Evolutionary conservation across 352 stramenopile species (phyloP), one percentile per base, ranked within the genome.

Genomic region (Saprolegnia diclina): DNA sequence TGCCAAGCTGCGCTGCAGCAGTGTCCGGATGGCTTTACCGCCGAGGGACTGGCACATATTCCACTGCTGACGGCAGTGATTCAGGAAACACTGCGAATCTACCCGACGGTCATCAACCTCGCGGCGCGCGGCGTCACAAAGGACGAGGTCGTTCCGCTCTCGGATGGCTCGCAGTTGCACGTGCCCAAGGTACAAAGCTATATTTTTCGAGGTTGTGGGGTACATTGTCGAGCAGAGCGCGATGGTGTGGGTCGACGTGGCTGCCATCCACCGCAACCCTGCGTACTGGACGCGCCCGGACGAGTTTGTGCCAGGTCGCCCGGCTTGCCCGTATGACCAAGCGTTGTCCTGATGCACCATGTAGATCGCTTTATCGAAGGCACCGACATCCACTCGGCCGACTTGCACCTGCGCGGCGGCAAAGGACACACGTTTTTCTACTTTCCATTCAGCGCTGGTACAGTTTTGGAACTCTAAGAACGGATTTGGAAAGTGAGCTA

Each of bases 281-380:
- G 64, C 73, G 6, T 82, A 83, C 61, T 86, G 77, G 77, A 73
- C 76, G 29, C 67, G 79, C n/a, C 74, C 77, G 5, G 70, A 82
- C 55, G 56, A 62, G 22, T 87, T 87, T 63, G 66, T 66, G 71
- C 79, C 79, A 1, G 52, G 52, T 59, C 4, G 11, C 24, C 4
- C n/a, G 2, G 13, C 18, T 4, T 11, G 42, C 52, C 11, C 52
- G 3, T 59, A 3, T 1, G 4, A 59, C 24, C 13, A 35, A 35
- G 29, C 5, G 29, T 2, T 35, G 29, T 35, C 29, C 1, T 59
- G n/a, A 59, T 21, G 52, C 3, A 13, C 1, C 11, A 3, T 59
- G n/a, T 24, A 59, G 73, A 82, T 37, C 72, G 79, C 53, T 87
- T 78, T 76, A 32, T 77, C 13, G 59, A 66, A 66, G 59, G 59